These are phyloP conservation scores for Colletotrichum chrysophilum DNA, from an alignment of 2,329 filamentous ascomycete species.

Conservation along the genomic window DNA sequence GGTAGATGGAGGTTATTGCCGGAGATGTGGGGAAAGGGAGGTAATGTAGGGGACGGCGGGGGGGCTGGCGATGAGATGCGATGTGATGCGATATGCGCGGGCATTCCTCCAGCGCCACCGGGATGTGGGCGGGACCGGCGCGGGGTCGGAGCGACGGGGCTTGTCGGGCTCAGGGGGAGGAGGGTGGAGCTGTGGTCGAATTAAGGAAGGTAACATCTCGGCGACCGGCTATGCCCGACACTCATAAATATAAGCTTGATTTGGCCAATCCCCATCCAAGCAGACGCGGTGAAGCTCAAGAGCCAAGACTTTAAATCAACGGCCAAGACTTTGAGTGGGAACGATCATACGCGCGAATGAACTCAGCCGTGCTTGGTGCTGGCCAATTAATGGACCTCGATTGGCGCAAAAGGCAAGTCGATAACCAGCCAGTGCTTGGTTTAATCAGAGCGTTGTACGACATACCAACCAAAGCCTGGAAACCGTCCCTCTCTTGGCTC, in stretches of 20 bases:
- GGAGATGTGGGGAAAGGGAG: neutral
- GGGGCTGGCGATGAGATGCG: neutral
- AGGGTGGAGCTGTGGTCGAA: neutral
- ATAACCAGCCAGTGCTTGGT: neutral
- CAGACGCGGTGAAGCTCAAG: neutral
- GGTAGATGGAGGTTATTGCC: neutral
- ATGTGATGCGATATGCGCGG: neutral
- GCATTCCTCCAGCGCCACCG: neutral
- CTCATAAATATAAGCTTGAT: constrained; percentile 10
- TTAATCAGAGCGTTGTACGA: neutral
- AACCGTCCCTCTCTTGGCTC: neutral
- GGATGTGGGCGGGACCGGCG: neutral
- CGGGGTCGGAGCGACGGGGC: neutral
- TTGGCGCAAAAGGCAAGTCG: constrained; percentile 11
- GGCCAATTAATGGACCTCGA: neutral
- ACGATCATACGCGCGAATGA: neutral
- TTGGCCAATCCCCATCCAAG: constrained; percentile 2
- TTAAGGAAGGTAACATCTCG: constrained; percentile 19
- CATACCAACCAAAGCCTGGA: neutral
- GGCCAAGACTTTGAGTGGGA: neutral
- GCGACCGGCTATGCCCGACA: constrained; percentile 6
- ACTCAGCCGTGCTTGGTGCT: neutral
- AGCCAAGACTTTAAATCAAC: neutral
- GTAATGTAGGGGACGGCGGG: neutral
- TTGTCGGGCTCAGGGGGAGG: neutral